Base-by-base conservation (phyloP, 2,329 filamentous ascomycete species). In the Dichotomopilus funicola region DNA sequence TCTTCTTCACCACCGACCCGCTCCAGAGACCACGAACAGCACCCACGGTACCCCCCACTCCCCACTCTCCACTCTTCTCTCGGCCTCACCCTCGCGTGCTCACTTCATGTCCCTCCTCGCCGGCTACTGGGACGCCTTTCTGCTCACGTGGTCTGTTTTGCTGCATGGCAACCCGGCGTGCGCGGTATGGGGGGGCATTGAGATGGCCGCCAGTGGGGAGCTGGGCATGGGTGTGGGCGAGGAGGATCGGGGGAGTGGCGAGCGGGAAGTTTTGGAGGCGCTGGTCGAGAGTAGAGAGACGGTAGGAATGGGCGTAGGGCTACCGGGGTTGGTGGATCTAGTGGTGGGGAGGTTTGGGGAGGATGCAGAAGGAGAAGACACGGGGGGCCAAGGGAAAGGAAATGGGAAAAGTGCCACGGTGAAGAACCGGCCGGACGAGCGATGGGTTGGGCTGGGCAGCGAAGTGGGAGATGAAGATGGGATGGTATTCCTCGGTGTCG, bases 161-260 rank as follows among this genome's bases (percentile, higher is more conserved):
- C 78, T 99, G 43, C 89, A 92, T 66, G 92, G 91, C 7, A 96
- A 95, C 64, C 94, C 94, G 0, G 85, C 86, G 1, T 82, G 87
- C 1, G 86, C 86, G 60, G 77, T 95, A 5, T 91, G 90, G 65
- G 83, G 86, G 9, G 91, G 89, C 5, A 83, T 96, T 66, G 96
- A 95, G 70, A 78, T 99, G 36, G 89, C 91, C 10, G 89, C 87
- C 6, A 91, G 89, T 37, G 92, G 94, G 13, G 92, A 97, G 72
- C 80, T 97, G 33, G 94, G 94, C 12, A 82, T 96, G 46, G 94
- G 94, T 0, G 94, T 97, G 1, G 94, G 94, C 13, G 94, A 97
- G 69, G 94, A 97, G 73, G 89, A 96, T 54, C 87, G 91, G 69
- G 92, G 92, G 4, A 96, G 92, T 67, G 91, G 91, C 36, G 92